These are phyloP conservation scores for Parietaria judaica DNA, from an alignment of 306 rosid species.

Conservation along the genomic window DNA sequence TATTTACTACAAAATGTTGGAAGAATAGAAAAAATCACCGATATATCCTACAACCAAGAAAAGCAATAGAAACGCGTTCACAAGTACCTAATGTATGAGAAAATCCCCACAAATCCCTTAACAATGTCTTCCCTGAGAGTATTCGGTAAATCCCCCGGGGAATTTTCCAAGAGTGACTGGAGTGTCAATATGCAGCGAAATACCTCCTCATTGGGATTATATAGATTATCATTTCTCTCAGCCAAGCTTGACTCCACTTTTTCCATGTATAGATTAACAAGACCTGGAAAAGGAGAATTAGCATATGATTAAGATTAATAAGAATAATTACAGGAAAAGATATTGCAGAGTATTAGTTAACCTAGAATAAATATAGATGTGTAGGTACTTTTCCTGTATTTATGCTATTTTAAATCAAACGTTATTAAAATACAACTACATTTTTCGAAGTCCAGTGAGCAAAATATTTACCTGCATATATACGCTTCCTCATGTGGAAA, in stretches of 20 bases:
- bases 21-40: not conserved
- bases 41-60: not conserved
- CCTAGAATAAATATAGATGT: too few relatives aligned
- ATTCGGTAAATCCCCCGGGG: constrained; percentile 74
- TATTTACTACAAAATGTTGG: too few relatives aligned
- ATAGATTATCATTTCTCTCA: constrained; percentile 40
- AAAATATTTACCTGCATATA: constrained; percentile 59
- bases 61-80: not conserved
- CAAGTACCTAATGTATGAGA: constrained; percentile 56
- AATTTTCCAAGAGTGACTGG: constrained; percentile 74
- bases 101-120: constrained; percentile 53
- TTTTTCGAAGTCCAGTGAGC: constrained; percentile 6
- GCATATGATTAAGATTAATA: constrained; percentile 1
- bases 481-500: constrained; percentile 69
- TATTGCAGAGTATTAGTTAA: too few relatives aligned
- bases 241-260: constrained; percentile 50
- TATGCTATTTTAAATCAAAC: constrained; percentile 14
- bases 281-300: constrained; percentile 22
- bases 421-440: constrained; percentile 7
- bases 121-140: constrained; percentile 52
- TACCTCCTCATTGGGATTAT: constrained; percentile 71
- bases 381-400: too few relatives aligned
- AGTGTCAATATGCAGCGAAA: constrained; percentile 73
- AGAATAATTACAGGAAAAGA: constrained; percentile 7
- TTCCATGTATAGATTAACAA: constrained; percentile 59